Evolutionary conservation across 371 early-diverging fungal species (phyloP).

Genomic region (Homolaphlyctis polyrhiza): DNA sequence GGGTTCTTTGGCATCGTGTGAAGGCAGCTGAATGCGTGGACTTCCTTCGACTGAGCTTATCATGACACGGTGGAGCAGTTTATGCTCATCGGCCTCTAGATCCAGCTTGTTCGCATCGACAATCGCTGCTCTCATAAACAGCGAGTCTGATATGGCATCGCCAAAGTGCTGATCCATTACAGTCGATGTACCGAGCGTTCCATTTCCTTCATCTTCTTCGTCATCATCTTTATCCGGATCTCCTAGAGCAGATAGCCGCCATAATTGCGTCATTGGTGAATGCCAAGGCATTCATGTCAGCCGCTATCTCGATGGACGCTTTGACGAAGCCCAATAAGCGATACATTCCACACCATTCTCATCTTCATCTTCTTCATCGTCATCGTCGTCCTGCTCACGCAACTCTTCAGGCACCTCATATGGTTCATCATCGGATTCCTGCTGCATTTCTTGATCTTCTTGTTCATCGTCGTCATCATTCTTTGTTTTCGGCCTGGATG

Average conservation of each 20-base stretch:
- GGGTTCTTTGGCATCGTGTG: neutral
- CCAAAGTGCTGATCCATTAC: conserved; percentile 18
- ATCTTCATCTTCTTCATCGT: neutral
- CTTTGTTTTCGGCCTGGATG: neutral
- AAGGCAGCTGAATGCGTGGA: neutral
- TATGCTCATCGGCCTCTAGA: conserved; percentile 5
- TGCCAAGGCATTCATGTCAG: neutral
- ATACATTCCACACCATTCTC: neutral
- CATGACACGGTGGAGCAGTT: conserved; percentile 3
- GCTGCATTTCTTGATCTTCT: neutral
- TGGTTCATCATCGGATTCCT: neutral
- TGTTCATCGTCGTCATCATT: neutral
- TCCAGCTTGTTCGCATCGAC: conserved; percentile 5
- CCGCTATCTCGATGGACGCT: neutral
- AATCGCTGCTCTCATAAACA: neutral
- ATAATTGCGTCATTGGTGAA: no score
- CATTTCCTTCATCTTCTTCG: neutral
- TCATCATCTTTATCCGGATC: neutral
- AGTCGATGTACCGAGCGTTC: no score
- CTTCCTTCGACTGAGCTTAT: neutral
- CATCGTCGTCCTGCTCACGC: neutral
- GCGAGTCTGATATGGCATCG: conserved; percentile 10
- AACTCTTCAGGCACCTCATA: neutral
- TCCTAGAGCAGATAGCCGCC: no score
- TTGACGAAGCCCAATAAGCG: neutral